Conservation (phyloP, 2,329 filamentous ascomycete genomes). For the Pseudogymnoascus sp. region DNA sequence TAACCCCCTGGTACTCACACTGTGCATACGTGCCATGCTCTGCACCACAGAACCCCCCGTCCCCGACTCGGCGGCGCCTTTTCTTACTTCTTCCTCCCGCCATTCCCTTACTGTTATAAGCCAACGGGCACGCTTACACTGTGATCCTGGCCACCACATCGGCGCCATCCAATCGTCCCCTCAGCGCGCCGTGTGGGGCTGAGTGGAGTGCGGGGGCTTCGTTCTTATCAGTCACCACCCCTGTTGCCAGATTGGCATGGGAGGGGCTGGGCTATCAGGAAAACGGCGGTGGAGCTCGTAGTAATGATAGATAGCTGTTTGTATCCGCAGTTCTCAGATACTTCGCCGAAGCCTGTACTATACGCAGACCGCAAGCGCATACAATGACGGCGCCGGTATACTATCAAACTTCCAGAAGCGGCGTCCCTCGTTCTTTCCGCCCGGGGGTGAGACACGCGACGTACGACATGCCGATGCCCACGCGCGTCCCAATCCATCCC, state of each 20-base stretch:
- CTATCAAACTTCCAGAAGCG: background rate
- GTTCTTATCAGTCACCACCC: constrained; percentile 1
- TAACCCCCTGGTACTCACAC: background rate
- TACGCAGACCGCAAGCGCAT: background rate
- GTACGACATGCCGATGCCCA: background rate
- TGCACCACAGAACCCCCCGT: background rate
- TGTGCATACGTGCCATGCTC: background rate
- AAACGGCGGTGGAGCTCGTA: background rate
- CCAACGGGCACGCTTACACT: background rate
- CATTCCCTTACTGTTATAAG: background rate
- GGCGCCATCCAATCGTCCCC: background rate
- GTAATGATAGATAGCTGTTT: background rate
- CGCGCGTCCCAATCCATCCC: background rate
- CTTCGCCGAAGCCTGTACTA: background rate
- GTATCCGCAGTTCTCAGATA: background rate
- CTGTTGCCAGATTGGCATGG: background rate
- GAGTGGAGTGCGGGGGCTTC: background rate
- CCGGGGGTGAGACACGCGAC: background rate
- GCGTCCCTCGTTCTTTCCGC: background rate
- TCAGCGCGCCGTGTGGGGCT: background rate
- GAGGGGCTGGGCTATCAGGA: background rate
- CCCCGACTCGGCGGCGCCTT: background rate
- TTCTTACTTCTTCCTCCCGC: background rate
- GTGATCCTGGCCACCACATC: background rate
- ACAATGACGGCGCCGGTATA: background rate